A percentile compares a stretch with the other conserved stretches of the same genome.
Conservation (phyloP, 164 flowering plant species). For the Taxillus chinensis region DNA sequence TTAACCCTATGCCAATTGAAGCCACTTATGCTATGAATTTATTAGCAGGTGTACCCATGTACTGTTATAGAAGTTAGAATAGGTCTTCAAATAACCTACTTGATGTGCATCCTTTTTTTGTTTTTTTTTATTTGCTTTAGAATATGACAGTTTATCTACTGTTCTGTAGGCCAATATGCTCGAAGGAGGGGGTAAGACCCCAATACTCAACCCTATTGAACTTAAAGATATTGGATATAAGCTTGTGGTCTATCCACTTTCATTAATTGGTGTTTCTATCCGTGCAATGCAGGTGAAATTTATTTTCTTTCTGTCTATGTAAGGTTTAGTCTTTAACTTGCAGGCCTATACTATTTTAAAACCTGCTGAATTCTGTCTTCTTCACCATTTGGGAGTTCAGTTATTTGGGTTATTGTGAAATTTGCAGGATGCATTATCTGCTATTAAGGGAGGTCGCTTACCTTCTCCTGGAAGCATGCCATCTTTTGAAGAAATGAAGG, state of each 20-base stretch:
- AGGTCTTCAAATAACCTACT: too few species aligned
- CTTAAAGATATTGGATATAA: slow-evolving; percentile 82
- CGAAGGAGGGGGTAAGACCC: slow-evolving; percentile 98
- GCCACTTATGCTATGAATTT: too few species aligned
- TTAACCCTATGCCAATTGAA: too few species aligned
- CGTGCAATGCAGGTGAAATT: slow-evolving; percentile 78
- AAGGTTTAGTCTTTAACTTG: too few species aligned
- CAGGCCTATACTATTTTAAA: too few species aligned
- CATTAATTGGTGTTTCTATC: slow-evolving; percentile 85
- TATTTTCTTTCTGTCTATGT: neutral
- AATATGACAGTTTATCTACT: slow-evolving; percentile 6
- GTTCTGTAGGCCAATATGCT: slow-evolving; percentile 85
- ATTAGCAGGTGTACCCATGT: too few species aligned
- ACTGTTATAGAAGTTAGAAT: too few species aligned
- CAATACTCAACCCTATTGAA: slow-evolving; percentile 73
- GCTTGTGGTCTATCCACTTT: slow-evolving; percentile 80
- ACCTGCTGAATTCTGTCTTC: too few species aligned
- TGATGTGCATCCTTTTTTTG: neutral
- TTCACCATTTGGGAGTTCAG: neutral
- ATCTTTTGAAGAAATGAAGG: slow-evolving; percentile 83
- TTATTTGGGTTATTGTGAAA: neutral
- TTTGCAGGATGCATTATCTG: slow-evolving; percentile 76
- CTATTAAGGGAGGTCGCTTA: slow-evolving; percentile 77
- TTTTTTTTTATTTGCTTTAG: neutral
- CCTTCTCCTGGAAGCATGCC: slow-evolving; percentile 95